Evolutionary conservation across 2,329 filamentous ascomycete genomes (phyloP).

Genomic region (Elsinoe fawcettii): DNA sequence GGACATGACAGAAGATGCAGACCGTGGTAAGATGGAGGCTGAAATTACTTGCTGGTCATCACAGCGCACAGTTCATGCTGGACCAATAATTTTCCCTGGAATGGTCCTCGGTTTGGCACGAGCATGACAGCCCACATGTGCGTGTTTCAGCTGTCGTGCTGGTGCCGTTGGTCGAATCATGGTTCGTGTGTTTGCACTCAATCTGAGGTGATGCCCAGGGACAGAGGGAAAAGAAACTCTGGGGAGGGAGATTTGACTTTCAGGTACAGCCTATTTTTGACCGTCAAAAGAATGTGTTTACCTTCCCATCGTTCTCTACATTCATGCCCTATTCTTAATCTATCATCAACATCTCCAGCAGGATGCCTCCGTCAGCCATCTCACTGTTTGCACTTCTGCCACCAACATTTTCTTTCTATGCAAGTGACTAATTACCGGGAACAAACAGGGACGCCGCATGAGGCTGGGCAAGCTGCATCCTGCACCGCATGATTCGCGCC

Average conservation of each 20-base stretch:
- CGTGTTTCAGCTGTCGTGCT: slow-evolving; percentile 10
- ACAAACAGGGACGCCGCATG: not conserved
- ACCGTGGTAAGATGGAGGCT: not conserved
- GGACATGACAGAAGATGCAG: not conserved
- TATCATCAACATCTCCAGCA: too few species aligned
- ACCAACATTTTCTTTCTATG: not conserved
- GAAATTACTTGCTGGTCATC: not conserved
- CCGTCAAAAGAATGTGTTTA: not conserved
- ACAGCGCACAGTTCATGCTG: slow-evolving; percentile 1
- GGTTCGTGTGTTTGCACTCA: not conserved
- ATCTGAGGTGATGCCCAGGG: not conserved
- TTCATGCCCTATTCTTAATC: not conserved
- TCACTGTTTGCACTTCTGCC: not conserved
- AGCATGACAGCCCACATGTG: slow-evolving; percentile 6
- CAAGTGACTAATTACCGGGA: not conserved
- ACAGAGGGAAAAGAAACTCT: not conserved
- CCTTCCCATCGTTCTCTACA: not conserved
- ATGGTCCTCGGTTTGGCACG: slow-evolving; percentile 1
- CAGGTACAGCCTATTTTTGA: not conserved
- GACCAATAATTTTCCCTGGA: not conserved
- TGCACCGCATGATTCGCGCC: slow-evolving; percentile 1
- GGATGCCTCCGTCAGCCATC: not conserved
- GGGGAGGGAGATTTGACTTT: not conserved
- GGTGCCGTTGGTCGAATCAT: slow-evolving; percentile 5
- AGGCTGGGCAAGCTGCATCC: slow-evolving; percentile 1